These are phyloP conservation scores for Diversispora epigaea DNA, from an alignment of 192 early-diverging fungal genomes.

Conservation along the genomic window DNA sequence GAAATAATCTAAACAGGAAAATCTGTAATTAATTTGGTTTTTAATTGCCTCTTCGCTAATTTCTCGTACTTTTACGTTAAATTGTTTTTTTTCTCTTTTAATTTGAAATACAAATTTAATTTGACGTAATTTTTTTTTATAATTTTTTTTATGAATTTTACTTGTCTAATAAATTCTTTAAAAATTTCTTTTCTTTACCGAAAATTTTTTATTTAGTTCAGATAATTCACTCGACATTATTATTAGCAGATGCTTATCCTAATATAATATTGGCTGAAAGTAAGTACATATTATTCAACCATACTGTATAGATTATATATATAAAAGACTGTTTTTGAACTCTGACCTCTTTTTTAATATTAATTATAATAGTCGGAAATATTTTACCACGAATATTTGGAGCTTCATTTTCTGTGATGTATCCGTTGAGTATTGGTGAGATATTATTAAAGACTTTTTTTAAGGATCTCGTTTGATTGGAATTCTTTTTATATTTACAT, in stretches of 20 bases:
- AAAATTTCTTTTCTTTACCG: background rate
- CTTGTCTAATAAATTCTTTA: background rate
- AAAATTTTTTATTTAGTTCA: background rate
- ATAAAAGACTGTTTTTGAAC: too few species aligned
- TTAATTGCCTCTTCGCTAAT: too few species aligned
- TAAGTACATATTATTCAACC: background rate
- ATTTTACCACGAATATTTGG: background rate
- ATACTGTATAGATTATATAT: too few species aligned
- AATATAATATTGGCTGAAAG: background rate
- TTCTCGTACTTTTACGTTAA: too few species aligned
- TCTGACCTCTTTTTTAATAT: too few species aligned
- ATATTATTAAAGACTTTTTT: background rate
- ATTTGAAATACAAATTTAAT: too few species aligned
- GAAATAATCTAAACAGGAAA: too few species aligned
- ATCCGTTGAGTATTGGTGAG: slow-evolving; percentile 10
- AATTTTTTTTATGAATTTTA: too few species aligned
- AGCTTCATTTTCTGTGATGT: background rate
- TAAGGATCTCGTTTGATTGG: background rate
- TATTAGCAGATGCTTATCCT: background rate
- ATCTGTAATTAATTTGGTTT: too few species aligned
- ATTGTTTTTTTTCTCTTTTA: too few species aligned
- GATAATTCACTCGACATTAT: background rate
- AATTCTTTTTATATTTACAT: too few species aligned
- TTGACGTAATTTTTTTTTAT: too few species aligned
- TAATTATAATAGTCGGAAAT: background rate